Evolutionary conservation across 2,329 filamentous ascomycete species (phyloP), one percentile per base, ranked within the genome.

Genomic region (Colletotrichum ledebouriae): DNA sequence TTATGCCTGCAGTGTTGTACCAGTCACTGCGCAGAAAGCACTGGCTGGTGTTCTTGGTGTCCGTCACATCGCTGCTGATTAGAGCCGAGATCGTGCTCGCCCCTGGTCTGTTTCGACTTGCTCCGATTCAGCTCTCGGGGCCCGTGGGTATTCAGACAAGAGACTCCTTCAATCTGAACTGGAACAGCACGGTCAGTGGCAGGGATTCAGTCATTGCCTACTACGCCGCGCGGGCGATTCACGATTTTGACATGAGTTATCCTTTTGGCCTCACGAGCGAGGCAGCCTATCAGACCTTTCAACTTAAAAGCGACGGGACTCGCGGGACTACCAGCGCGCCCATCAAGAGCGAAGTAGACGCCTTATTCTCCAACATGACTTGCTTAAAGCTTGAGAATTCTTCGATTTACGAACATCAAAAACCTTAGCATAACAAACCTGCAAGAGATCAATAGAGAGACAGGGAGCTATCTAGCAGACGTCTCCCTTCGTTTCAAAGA

Each of bases 71-170:
- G 17, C 34, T 67, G 12, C 37, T 63, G 6, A 44, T 67, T 34
- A 63, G 52, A 25, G 44, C 39, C 20, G 58, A 67, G 59, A 63
- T 67, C 29, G 39, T 67, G 15, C 64, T 67, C 17, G 64, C 64
- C 3, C 59, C 64, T 13, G 52, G 50, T 46, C n/a, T 67, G 13
- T 63, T 57, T 29, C 47, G 53, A 17, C 33, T 52, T 6, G 15
- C 59, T 25, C 34, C 50, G 34, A 12, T 67, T 11, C 33, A 22
- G 13, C 22, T 22, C 12, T 4, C 4, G 11, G 42, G 52, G 20
- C 37, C 52, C 3, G 29, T 58, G 15, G 25, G 2, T 0, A 55
- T 67, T 17, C 34, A 34, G 7, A 15, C 52, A 11, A 12, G 29
- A 9, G 20, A 58, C 44, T 57, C 59, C 6, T 67, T 67, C 46